Conservation (phyloP, 2,329 filamentous ascomycete genomes). For the Sporothrix luriei region DNA sequence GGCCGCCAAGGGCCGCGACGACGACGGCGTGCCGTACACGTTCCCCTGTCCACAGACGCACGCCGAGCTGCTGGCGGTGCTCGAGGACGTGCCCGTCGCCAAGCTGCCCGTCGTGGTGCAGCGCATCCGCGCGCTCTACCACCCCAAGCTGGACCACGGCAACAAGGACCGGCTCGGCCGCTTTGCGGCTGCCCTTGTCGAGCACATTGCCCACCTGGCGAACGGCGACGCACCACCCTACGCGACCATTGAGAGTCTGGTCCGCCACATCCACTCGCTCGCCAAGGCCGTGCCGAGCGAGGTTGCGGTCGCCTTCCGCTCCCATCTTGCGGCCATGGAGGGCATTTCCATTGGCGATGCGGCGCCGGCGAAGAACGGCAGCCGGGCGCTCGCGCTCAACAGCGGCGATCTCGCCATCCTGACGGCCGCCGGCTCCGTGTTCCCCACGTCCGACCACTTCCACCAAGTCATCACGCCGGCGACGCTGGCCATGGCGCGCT, state of each 20-base stretch:
- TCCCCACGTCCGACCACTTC: conserved; percentile 96
- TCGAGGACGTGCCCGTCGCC: conserved; percentile 61
- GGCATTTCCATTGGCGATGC: conserved; percentile 22
- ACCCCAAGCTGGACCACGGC: conserved; percentile 78
- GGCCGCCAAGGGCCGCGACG: conserved; percentile 42
- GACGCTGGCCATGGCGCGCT: conserved; percentile 79
- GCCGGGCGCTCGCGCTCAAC: conserved; percentile 56
- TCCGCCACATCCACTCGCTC: conserved; percentile 90
- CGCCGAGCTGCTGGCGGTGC: conserved; percentile 69
- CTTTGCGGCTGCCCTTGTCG: conserved; percentile 68
- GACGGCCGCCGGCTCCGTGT: conserved; percentile 79
- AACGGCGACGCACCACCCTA: conserved; percentile 41
- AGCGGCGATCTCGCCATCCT: conserved; percentile 79
- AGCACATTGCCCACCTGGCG: conserved; percentile 59
- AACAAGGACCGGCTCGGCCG: conserved; percentile 81
- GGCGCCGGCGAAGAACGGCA: conserved; percentile 34
- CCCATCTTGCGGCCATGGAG: conserved; percentile 65
- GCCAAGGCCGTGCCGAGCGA: conserved; percentile 81
- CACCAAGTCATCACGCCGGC: conserved; percentile 92
- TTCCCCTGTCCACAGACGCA: conserved; percentile 83
- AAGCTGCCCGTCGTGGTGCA: conserved; percentile 80
- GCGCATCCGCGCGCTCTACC: conserved; percentile 87
- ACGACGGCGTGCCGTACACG: conserved; percentile 72
- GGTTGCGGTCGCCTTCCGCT: conserved; percentile 75
- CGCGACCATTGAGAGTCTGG: conserved; percentile 63